Evolutionary conservation across 1,284 basidiomycete genomes (phyloP).

Genomic region (Volvariella volvacea): DNA sequence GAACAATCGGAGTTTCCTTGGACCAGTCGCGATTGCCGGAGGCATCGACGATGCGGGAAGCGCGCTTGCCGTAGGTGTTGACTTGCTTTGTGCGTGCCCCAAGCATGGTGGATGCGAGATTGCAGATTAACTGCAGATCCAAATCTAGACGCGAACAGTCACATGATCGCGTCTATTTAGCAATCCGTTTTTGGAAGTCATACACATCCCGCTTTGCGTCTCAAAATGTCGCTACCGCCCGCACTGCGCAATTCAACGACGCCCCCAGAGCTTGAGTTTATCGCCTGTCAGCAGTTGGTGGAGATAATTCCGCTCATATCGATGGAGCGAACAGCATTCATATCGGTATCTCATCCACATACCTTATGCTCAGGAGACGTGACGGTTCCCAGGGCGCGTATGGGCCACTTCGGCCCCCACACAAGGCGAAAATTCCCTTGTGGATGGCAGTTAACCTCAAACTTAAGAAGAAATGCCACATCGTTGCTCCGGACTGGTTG

Average conservation of each 20-base stretch:
- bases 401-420: constrained; percentile 88
- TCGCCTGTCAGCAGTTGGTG: constrained; percentile 76
- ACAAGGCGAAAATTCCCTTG: constrained; percentile 76
- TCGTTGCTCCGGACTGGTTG: constrained; percentile 88
- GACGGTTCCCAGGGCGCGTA: constrained; percentile 91
- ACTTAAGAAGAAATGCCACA: constrained; percentile 88
- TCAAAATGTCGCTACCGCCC: constrained; percentile 55
- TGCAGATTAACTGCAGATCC: constrained; percentile 8
- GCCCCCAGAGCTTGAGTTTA: constrained; percentile 79
- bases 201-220: too few species aligned
- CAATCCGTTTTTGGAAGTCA: too few species aligned
- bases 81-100: constrained; percentile 60
- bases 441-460: constrained; percentile 96
- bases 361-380: neutral
- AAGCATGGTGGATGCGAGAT: constrained; percentile 23
- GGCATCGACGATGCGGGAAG: constrained; percentile 54
- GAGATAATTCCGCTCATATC: constrained; percentile 81
- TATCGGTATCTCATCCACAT: constrained; percentile 53
- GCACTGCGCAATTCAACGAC: constrained; percentile 58
- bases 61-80: constrained; percentile 60
- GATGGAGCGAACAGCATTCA: constrained; percentile 84
- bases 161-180: constrained; percentile 15
- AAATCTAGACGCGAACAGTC: constrained; percentile 15
- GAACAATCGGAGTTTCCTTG: constrained; percentile 23
- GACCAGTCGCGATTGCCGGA: constrained; percentile 20